Percentiles rank a stretch among this genome's conserved stretches.
Conservation (phyloP, 257 asterid genomes). For the Fraxinus americana region DNA sequence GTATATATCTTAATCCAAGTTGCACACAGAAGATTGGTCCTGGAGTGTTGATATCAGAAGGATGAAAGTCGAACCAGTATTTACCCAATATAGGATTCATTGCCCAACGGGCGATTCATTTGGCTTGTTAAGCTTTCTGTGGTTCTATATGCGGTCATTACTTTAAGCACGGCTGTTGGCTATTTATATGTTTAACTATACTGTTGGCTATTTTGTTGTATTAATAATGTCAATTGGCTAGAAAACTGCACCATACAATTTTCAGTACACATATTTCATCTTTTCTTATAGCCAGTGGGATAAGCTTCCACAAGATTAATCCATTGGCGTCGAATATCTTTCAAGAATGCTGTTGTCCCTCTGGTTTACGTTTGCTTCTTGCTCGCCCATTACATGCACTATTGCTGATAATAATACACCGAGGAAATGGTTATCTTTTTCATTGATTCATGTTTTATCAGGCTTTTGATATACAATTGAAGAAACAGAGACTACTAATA, state of each 20-base stretch:
- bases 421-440: too few species aligned
- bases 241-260: neutral
- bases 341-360: too few species aligned
- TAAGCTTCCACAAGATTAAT: neutral
- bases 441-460: neutral
- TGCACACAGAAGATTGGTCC: neutral
- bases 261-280: neutral
- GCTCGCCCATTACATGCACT: too few species aligned
- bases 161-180: neutral
- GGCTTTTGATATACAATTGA: conserved; percentile 11
- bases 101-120: neutral
- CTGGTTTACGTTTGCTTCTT: too few species aligned
- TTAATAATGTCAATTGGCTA: neutral
- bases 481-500: conserved; percentile 20
- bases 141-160: neutral
- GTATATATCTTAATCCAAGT: neutral
- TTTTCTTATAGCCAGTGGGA: neutral
- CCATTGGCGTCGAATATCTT: too few species aligned
- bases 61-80: neutral
- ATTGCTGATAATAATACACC: too few species aligned
- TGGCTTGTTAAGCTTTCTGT: neutral
- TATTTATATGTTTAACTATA: neutral
- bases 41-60: neutral
- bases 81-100: neutral
- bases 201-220: too few species aligned